Evolutionary conservation across 176 grass and related monocot genomes (phyloP), one percentile per base, ranked within the genome.

Genomic region (Musa beccarii): DNA sequence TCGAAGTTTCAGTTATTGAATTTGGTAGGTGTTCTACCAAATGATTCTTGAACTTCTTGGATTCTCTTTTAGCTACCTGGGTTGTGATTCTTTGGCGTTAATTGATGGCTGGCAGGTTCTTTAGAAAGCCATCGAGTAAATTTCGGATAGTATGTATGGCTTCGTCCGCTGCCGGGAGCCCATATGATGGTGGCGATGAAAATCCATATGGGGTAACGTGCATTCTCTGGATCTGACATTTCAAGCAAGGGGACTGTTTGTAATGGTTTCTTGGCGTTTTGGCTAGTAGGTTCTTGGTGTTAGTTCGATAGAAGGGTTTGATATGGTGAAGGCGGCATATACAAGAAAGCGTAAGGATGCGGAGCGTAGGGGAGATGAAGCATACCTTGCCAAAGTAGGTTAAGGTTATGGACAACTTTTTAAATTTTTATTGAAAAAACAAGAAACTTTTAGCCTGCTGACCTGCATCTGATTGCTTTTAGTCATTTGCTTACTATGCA

Each of bases 331-430:
- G 64, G 75, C 81, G 25, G 88, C 94, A 10, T 98, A 98, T 73
- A 91, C 74, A 78, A 93, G 81, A 85, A 93, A 84, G 94, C 86
- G 82, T 61, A 93, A 87, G 80, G 94, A 93, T 11, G 94, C 94
- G 0, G 94, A 98, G 80, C 85, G 81, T 80, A 87, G 65, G n/a
- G 88, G 84, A 21, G 94, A 98, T 49, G 84, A 90, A n/a, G 88
- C 86, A 79, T 80, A 85, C 80, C n/a, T 91, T 65, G 84, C 88
- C 56, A 87, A 85, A 82, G 94, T 93, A 75, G 20, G 76, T 43
- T 43, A 43, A 43, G 34, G 34, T 81, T 89, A 51, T 21, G 29
- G 14, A 19, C 20, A 17, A 51, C 24, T 10, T 28, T 49, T 16
- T 55, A 59, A 43, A 49, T 15, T 3, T 64, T 6, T 6, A 61